Conservation (phyloP, 176 grass and related monocot genomes). For the Avena eriantha region DNA sequence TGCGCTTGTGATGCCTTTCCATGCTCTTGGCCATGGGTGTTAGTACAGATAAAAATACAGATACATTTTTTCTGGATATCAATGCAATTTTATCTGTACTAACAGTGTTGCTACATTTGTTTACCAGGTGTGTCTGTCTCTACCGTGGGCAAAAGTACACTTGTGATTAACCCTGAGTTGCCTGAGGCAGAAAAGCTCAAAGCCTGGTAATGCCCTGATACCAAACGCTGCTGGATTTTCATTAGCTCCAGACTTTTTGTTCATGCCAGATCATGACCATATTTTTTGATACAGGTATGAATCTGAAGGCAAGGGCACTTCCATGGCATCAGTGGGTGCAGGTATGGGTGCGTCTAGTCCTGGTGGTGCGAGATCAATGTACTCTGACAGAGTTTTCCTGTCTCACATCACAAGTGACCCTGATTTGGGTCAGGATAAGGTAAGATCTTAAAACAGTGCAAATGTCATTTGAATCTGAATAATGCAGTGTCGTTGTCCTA, state of each 20-base stretch:
- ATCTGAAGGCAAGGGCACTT: constrained; percentile 73
- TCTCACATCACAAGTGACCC: constrained; percentile 79
- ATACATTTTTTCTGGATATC: not conserved
- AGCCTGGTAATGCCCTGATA: constrained; percentile 57
- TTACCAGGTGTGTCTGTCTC: constrained; percentile 81
- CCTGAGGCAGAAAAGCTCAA: constrained; percentile 68
- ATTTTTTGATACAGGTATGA: constrained; percentile 71
- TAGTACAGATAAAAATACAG: no score
- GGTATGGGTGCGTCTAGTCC: constrained; percentile 54
- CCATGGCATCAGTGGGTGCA: constrained; percentile 76
- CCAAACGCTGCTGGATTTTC: constrained; percentile 2
- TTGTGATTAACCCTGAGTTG: constrained; percentile 73
- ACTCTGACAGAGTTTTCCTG: constrained; percentile 88
- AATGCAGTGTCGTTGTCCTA: not conserved
- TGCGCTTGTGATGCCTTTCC: not conserved
- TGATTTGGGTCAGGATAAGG: constrained; percentile 88
- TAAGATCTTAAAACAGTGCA: constrained; percentile 4
- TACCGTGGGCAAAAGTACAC: constrained; percentile 74
- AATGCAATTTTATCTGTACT: not conserved
- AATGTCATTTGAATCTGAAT: not conserved
- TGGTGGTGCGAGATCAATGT: constrained; percentile 71
- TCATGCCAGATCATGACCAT: not conserved
- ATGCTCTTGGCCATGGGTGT: no score
- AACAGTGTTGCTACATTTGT: not conserved
- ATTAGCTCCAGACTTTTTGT: not conserved